Conservation (phyloP, 2,329 filamentous ascomycete genomes). For the Cyanodermella asteris region DNA sequence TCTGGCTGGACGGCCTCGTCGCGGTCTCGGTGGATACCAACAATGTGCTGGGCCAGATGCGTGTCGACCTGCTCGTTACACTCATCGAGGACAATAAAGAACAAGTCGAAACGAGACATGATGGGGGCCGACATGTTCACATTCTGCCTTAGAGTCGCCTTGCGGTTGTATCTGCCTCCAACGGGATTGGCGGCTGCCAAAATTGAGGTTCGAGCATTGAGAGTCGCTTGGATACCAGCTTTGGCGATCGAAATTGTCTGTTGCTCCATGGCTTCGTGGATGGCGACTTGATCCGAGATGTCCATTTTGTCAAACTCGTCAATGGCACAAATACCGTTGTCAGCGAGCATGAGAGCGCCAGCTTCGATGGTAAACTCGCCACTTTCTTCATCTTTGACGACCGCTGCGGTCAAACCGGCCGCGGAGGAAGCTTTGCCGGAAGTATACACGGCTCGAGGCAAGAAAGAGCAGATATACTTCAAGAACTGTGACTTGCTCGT, state of each 20-base stretch:
- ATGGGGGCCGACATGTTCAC: conserved; percentile 98
- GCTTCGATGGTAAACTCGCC: conserved; percentile 98
- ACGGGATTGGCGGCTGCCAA: conserved; percentile 92
- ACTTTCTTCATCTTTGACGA: conserved; percentile 95
- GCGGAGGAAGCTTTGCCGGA: conserved; percentile 95
- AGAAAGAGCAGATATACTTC: conserved; percentile 91
- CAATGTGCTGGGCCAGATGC: conserved; percentile 83
- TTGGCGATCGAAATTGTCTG: conserved; percentile 98
- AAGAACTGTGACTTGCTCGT: conserved; percentile 96
- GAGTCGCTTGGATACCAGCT: conserved; percentile 89
- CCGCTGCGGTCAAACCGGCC: conserved; percentile 87
- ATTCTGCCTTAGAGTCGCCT: conserved; percentile 77
- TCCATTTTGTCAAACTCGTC: conserved; percentile 99
- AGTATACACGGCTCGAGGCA: conserved; percentile 92
- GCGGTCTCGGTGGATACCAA: conserved; percentile 75
- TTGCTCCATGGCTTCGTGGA: conserved; percentile 99
- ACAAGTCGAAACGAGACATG: conserved; percentile 97
- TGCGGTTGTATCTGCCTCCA: conserved; percentile 89
- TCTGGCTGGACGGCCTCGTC: conserved; percentile 83
- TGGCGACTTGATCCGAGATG: conserved; percentile 85
- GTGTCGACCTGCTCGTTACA: conserved; percentile 84
- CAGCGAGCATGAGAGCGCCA: conserved; percentile 86
- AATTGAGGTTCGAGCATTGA: conserved; percentile 89
- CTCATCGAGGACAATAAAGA: conserved; percentile 94
- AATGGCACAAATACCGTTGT: conserved; percentile 94